Evolutionary conservation across 768 basidiomycete genomes (phyloP), one percentile per base, ranked within the genome.

Genomic region (Mrakia blollopis): DNA sequence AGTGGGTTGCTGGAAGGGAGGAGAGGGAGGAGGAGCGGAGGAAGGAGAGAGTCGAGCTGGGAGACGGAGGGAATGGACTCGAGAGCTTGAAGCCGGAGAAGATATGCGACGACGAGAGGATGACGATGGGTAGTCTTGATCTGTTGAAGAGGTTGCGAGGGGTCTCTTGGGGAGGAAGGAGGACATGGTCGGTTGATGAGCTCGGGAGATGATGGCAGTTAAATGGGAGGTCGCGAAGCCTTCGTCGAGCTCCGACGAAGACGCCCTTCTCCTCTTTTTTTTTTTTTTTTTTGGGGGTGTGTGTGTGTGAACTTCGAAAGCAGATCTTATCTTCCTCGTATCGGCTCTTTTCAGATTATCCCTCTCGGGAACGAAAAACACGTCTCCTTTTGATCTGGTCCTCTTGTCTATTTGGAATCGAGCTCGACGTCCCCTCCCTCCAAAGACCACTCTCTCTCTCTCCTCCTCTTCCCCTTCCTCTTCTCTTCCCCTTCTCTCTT

Each of bases 1-100:
- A 14, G 72, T 57, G 21, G 72, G 72, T 35, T 52, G 72, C 50
- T 72, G 72, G 39, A 72, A 72, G 25, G 72, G 9, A 10, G 72
- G 72, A 30, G 32, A 25, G 37, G 50, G 35, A 35, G 72, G 72
- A n/a, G 72, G 30, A 35, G 50, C 14, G 8, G 52, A 54, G 28
- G 35, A 35, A 14, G 50, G 72, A 28, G 57, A 57, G 57, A 57
- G 57, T 6, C 25, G 57, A 35, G 30, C 37, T 18, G 72, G 72
- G 60, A 72, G 72, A 30, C 54, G 32, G 60, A 72, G 52, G 25
- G 52, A 39, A 32, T 72, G 72, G 6, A 37, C 21, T 14, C 3
- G 39, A 0, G 37, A n/a, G 37, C 2, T 9, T 5, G 0, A 1
- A 39, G 65, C 1, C 1, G 65, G 65, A n/a, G 65, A 3, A 37